Percentiles rank a stretch among this genome's conserved stretches.
Evolutionary conservation across 2,329 filamentous ascomycete species (phyloP).

Genomic region (Pseudogymnoascus sp.): DNA sequence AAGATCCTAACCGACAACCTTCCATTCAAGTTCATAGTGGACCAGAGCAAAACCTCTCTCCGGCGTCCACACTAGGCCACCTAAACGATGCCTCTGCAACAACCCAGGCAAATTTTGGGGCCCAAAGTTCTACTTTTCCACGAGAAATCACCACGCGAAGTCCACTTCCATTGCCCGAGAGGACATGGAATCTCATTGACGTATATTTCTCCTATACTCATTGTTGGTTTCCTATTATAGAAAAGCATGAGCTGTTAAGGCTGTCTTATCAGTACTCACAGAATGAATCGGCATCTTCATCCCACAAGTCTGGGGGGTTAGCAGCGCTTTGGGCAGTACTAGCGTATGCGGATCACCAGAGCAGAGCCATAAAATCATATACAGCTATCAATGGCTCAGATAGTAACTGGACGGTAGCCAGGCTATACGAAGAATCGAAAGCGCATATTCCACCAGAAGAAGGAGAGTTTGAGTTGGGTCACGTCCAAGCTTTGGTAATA

Average conservation of each 20-base stretch:
- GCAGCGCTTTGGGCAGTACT: slow-evolving; percentile 55
- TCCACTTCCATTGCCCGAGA: slow-evolving; percentile 20
- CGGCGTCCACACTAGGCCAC: neutral
- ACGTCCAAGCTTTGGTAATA: slow-evolving; percentile 50
- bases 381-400: slow-evolving; percentile 17
- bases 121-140: neutral
- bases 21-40: neutral
- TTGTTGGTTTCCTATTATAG: slow-evolving; percentile 67
- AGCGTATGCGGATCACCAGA: slow-evolving; percentile 50
- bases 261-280: slow-evolving; percentile 28
- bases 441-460: slow-evolving; percentile 43
- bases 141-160: neutral
- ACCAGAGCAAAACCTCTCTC: neutral
- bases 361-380: slow-evolving; percentile 27
- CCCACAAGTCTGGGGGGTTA: slow-evolving; percentile 33
- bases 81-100: neutral
- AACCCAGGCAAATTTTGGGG: neutral
- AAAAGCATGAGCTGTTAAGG: slow-evolving; percentile 44
- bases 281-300: slow-evolving; percentile 12
- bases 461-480: slow-evolving; percentile 41
- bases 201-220: slow-evolving; percentile 71
- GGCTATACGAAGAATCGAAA: slow-evolving; percentile 45
- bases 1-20: neutral
- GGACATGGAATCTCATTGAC: slow-evolving; percentile 48
- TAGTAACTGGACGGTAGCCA: slow-evolving; percentile 25